Evolutionary conservation across 2,329 filamentous ascomycete species (phyloP).

Genomic region (Fusarium praegraminearum): DNA sequence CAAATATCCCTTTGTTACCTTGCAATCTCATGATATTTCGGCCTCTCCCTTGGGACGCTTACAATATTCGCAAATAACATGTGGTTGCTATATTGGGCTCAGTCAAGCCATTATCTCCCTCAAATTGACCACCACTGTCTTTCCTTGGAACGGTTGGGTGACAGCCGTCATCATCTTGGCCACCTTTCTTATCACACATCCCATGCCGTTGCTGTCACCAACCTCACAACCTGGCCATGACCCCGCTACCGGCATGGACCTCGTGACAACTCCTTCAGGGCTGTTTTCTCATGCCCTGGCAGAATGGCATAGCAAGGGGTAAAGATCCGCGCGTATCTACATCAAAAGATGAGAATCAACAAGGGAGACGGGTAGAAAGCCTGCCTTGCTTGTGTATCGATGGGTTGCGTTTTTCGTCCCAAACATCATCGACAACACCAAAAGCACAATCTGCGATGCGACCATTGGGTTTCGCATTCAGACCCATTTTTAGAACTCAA

Average conservation of each 20-base stretch:
- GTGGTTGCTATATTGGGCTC: constrained; percentile 28
- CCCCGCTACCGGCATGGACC: constrained; percentile 43
- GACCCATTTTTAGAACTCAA: constrained; percentile 15
- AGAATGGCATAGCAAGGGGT: constrained; percentile 32
- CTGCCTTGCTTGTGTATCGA: constrained; percentile 28
- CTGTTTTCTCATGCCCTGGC: constrained; percentile 36
- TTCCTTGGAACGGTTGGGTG: constrained; percentile 33
- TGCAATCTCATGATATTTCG: constrained; percentile 30
- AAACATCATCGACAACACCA: constrained; percentile 37
- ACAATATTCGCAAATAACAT: constrained; percentile 23
- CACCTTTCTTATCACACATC: constrained; percentile 42
- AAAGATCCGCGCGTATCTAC: constrained; percentile 36
- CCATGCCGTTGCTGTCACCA: constrained; percentile 25
- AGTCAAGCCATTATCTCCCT: constrained; percentile 19
- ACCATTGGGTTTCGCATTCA: constrained; percentile 32
- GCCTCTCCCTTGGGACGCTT: constrained; percentile 13
- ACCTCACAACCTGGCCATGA: constrained; percentile 25
- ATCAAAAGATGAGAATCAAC: constrained; percentile 20
- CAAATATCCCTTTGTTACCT: constrained; percentile 20
- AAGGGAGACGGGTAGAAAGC: constrained; percentile 12
- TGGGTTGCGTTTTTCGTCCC: constrained; percentile 26
- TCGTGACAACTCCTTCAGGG: constrained; percentile 43
- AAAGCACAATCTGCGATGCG: constrained; percentile 24
- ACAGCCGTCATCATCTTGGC: constrained; percentile 27
- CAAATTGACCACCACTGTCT: constrained; percentile 1